Evolutionary conservation across 2,329 filamentous ascomycete genomes (phyloP), one percentile per base, ranked within the genome.

Genomic region (Penicillium sp.): DNA sequence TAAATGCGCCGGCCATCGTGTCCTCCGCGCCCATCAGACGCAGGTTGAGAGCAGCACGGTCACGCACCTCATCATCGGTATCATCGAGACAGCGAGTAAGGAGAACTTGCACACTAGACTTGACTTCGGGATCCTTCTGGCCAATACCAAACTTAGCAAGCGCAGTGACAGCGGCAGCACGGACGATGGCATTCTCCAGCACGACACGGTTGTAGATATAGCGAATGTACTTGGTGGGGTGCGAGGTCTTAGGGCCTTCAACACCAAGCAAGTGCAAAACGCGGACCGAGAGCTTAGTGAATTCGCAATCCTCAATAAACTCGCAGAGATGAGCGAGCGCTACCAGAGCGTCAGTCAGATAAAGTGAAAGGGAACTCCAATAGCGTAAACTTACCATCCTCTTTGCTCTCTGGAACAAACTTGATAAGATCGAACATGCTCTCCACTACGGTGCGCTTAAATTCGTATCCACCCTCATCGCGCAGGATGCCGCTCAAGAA

Each of bases 351-450:
- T n/a, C n/a, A n/a, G n/a, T n/a, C n/a, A n/a, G n/a, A n/a, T n/a
- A n/a, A n/a, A n/a, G 21, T 25, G 11, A 25, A 25, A 25, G 21
- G 21, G 7, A 25, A 25, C 11, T 25, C 21, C 21, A 25, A 25
- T 25, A 25, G 11, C 21, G n/a, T n/a, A 31, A 38, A 45, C 66
- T 48, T 58, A 74, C 72, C 72, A 52, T 85, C 81, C 64, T 85
- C 81, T 60, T 81, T 82, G 58, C 79, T 82, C 45, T 96, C 93
- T 1, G 93, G 93, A 3, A 98, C 91, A 59, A 98, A 98, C 68
- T 97, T 96, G 75, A 98, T 97, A 40, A 98, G 74, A 59, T 98
- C 93, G 62, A 98, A 97, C 83, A 98, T 97, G 76, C 89, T 95
- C 74, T 98, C 93, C 14, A 98, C 91, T 8, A 98, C 91, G 36